A percentile compares a stretch with the other conserved stretches of the same genome.
Conservation (phyloP, 73 alveolate genomes). For the Paramecium sonneborni region DNA sequence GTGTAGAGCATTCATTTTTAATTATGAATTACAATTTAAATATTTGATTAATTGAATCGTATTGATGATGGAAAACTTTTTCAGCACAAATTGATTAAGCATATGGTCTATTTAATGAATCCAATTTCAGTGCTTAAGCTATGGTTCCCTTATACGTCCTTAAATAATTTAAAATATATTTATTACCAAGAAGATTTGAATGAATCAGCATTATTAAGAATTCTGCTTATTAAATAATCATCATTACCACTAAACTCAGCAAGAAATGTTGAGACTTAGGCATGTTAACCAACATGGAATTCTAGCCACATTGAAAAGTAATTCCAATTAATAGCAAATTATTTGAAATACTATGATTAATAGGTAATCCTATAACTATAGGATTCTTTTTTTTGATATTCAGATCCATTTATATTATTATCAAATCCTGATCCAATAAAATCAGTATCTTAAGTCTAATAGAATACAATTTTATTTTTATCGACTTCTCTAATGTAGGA, state of each 20-base stretch:
- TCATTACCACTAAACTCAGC: not conserved
- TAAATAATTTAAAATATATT: not conserved
- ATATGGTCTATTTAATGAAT: not conserved
- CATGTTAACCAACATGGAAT: not conserved
- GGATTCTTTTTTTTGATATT: not conserved
- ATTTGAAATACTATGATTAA: not conserved
- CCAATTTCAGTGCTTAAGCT: not conserved
- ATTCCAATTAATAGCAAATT: not conserved
- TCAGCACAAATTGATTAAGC: not conserved
- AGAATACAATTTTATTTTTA: not conserved
- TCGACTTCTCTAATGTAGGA: not conserved
- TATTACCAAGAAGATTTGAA: not conserved
- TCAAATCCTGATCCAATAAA: constrained; percentile 6
- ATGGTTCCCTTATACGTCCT: constrained; percentile 3
- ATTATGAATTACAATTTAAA: not conserved
- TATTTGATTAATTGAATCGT: not conserved
- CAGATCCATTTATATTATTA: not conserved
- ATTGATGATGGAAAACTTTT: not conserved
- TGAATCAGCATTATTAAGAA: not conserved
- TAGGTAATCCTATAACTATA: not conserved
- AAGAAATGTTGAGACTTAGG: not conserved
- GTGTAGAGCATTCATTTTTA: not conserved
- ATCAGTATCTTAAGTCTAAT: not conserved
- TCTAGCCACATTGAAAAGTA: not conserved
- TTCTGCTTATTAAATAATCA: not conserved